These are phyloP conservation scores for Phytophthora brassicae DNA, from an alignment of 352 stramenopile genomes.

Conservation along the genomic window DNA sequence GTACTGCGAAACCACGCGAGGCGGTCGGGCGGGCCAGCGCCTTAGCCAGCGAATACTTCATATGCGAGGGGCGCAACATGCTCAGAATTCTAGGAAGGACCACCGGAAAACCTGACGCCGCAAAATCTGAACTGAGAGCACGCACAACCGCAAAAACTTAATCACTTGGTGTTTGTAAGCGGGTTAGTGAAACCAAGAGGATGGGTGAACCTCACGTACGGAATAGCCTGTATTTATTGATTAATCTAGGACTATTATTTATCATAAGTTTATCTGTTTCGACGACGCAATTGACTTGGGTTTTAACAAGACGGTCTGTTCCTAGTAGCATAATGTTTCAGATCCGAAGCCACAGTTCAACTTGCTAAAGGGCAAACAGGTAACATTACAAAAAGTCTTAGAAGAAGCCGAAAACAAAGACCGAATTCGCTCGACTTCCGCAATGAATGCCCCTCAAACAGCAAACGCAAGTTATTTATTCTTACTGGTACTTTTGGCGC, in stretches of 20 bases:
- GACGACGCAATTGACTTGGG: background rate
- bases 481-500: conserved; percentile 48
- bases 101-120: conserved; percentile 16
- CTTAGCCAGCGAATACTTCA: conserved; percentile 26
- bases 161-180: conserved; percentile 3
- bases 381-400: too few relatives aligned
- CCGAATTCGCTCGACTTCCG: too few relatives aligned
- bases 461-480: background rate
- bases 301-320: background rate
- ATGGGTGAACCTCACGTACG: background rate
- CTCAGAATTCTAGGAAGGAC: conserved; percentile 9
- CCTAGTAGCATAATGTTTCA: background rate
- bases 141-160: background rate
- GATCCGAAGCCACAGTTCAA: conserved; percentile 2
- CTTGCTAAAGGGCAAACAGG: conserved; percentile 6
- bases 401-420: too few relatives aligned
- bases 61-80: conserved; percentile 31
- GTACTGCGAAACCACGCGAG: conserved; percentile 30
- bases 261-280: background rate
- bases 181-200: conserved; percentile 1
- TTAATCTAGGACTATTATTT: background rate
- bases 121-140: conserved; percentile 17
- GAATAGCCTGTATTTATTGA: background rate
- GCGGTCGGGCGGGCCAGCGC: conserved; percentile 9
- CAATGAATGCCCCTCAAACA: background rate